Conservation (phyloP, 139 green algal genomes). For the Nannochloris sp. region DNA sequence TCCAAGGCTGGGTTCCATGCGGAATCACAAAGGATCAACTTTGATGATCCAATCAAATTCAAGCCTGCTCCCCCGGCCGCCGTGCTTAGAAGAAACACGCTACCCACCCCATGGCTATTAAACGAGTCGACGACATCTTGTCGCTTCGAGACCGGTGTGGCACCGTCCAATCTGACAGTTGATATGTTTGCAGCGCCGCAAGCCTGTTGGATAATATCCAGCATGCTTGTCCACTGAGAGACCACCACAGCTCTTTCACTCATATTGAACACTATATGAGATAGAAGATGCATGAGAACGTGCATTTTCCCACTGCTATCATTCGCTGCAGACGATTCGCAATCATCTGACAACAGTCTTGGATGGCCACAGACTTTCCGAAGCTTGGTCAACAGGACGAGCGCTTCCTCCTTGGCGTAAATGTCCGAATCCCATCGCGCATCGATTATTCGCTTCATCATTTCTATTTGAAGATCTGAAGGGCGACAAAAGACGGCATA, state of each 20-base stretch:
- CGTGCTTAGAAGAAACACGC: conserved; percentile 81
- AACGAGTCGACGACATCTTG: conserved; percentile 69
- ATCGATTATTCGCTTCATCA: conserved; percentile 47
- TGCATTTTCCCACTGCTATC: conserved; percentile 48
- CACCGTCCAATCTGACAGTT: conserved; percentile 65
- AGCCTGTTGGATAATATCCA: conserved; percentile 51
- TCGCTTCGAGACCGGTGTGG: conserved; percentile 42
- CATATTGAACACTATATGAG: conserved; percentile 10
- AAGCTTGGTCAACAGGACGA: conserved; percentile 52
- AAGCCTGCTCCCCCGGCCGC: conserved; percentile 77
- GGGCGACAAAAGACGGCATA: conserved; percentile 65
- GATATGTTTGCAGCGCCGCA: conserved; percentile 18
- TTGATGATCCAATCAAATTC: conserved; percentile 76
- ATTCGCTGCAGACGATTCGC: neutral
- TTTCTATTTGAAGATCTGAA: conserved; percentile 37
- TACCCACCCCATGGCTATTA: conserved; percentile 40
- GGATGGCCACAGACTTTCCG: conserved; percentile 71
- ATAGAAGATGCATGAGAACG: conserved; percentile 43
- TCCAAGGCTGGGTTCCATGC: conserved; percentile 68
- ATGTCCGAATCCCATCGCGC: conserved; percentile 13
- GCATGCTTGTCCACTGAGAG: conserved; percentile 49
- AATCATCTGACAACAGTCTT: conserved; percentile 24
- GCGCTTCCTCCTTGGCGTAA: conserved; percentile 25
- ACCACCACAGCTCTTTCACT: conserved; percentile 58
- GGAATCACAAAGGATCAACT: conserved; percentile 57